Conservation (phyloP, 2,329 filamentous ascomycete species). For the Penicillium sp. region DNA sequence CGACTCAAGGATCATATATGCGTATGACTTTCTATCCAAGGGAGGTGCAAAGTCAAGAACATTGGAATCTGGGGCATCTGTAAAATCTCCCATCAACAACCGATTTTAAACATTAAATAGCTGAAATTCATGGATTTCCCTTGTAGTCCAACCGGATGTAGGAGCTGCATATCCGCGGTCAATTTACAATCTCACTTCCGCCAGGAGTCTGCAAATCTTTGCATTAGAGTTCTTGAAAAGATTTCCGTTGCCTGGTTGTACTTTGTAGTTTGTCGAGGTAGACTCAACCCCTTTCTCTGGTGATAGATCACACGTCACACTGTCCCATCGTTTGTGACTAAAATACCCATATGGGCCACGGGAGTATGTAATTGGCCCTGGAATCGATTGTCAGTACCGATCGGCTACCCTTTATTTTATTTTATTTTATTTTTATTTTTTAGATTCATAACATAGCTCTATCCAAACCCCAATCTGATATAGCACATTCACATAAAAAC, state of each 20-base stretch:
- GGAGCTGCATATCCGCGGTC: constrained; percentile 21
- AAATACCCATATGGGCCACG: neutral
- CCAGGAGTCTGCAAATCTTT: neutral
- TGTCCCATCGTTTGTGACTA: neutral
- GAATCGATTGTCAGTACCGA: neutral
- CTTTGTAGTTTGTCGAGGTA: neutral
- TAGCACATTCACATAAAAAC: neutral
- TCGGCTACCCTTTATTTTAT: neutral
- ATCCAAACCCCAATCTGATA: neutral
- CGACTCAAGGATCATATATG: neutral
- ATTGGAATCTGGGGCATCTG: neutral
- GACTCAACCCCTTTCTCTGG: neutral
- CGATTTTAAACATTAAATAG: constrained; percentile 2
- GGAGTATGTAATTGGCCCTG: neutral
- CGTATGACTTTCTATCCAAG: neutral
- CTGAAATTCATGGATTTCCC: constrained; percentile 13
- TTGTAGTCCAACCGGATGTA: constrained; percentile 20
- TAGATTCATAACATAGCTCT: neutral
- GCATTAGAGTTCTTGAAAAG: neutral
- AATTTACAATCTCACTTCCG: constrained; percentile 13
- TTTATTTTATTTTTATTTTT: too few species aligned
- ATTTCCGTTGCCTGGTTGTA: neutral
- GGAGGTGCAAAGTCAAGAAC: neutral
- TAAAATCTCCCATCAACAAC: neutral
- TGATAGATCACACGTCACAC: constrained; percentile 2